A percentile compares a stretch with the other conserved stretches of the same genome.
phyloP scores from a whole-genome alignment of 768 basidiomycete genomes.

The Sistotremastrum niveocremeum region DNA sequence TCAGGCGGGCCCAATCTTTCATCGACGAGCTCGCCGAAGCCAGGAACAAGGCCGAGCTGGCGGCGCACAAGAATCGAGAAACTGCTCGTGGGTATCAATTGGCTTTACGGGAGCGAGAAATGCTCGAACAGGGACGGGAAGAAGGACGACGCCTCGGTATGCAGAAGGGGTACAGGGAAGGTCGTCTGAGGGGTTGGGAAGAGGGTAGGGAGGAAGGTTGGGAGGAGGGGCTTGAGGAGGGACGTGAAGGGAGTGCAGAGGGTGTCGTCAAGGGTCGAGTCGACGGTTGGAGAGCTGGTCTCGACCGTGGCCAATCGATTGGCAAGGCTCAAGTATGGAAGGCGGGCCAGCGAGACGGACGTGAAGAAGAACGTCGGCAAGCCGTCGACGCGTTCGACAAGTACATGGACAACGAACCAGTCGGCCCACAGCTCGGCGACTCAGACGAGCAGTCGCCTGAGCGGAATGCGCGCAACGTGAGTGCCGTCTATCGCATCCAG shows the following conservation, averaged over 20 bases:
- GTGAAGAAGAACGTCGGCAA: conserved; percentile 36
- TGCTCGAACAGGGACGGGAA: conserved; percentile 27
- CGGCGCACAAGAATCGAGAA: conserved; percentile 29
- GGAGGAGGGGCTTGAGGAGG: conserved; percentile 31
- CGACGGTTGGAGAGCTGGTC: conserved; percentile 16
- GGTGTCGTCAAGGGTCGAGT: conserved; percentile 26
- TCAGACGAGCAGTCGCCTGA: too few species aligned
- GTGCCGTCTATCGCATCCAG: too few species aligned
- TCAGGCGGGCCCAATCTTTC: conserved; percentile 18
- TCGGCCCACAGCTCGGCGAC: too few species aligned
- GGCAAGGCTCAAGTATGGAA: conserved; percentile 20
- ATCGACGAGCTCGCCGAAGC: conserved; percentile 22
- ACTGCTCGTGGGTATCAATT: conserved; percentile 28
- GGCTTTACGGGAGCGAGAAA: conserved; percentile 31
- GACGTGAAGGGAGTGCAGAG: conserved; percentile 22
- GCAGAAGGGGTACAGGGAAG: conserved; percentile 31
- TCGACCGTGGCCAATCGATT: conserved; percentile 5
- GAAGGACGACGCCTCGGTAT: conserved; percentile 28
- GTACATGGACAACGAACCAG: conserved; percentile 22
- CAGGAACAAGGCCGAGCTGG: conserved; percentile 30
- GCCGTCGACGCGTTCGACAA: conserved; percentile 47
- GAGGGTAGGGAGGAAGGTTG: conserved; percentile 34
- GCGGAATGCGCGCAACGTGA: too few species aligned
- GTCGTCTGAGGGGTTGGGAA: conserved; percentile 15
- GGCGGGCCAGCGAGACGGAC: conserved; percentile 26